Base-by-base conservation (phyloP, 495 filamentous ascomycete genomes). In the Penicillium verhagenii region DNA sequence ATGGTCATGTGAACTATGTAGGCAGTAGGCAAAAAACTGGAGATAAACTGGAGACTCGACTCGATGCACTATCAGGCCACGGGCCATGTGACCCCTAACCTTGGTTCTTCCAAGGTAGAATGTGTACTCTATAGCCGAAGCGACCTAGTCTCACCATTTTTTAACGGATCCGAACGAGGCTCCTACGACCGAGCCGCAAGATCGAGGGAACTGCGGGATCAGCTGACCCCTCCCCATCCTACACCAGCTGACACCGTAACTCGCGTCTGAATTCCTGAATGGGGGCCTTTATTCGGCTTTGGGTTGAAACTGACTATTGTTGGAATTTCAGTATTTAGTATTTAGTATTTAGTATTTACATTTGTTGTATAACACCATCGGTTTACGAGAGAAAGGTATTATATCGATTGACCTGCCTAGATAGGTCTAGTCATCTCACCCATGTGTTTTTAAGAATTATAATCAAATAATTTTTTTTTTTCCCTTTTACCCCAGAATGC, bases 401-500 rank as follows among this genome's bases (percentile, higher is more conserved):
- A n/a, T n/a, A 16, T 43, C 42, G 16, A 45, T 28, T 4, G 23
- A 45, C 42, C 42, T 45, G 14, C 42, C 42, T 45, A 26, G 23
- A 45, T 25, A 26, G 42, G 42, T 45, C n/a, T 45, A 45, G 42
- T 6, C 13, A 26, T 10, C 43, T 28, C 21, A 28, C 2, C 43
- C n/a, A 26, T 21, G 24, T 18, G 1, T 48, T 33, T 8, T 33
- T 8, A 21, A 31, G n/a, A 31, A 14, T 48, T n/a, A 29, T 31
- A 8, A 48, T 35, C 16, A 24, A n/a, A n/a, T n/a, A n/a, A n/a
- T n/a, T n/a, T n/a, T n/a, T n/a, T n/a, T n/a, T n/a, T n/a, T n/a
- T n/a, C n/a, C n/a, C n/a, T 29, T 43, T 14, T 52, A 51, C 48
- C 54, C 54, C 54, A 47, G 54, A 57, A 52, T 47, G 40, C 24